phyloP scores from a whole-genome alignment of 1,284 basidiomycete genomes.

The Cystobasidium sp. region DNA sequence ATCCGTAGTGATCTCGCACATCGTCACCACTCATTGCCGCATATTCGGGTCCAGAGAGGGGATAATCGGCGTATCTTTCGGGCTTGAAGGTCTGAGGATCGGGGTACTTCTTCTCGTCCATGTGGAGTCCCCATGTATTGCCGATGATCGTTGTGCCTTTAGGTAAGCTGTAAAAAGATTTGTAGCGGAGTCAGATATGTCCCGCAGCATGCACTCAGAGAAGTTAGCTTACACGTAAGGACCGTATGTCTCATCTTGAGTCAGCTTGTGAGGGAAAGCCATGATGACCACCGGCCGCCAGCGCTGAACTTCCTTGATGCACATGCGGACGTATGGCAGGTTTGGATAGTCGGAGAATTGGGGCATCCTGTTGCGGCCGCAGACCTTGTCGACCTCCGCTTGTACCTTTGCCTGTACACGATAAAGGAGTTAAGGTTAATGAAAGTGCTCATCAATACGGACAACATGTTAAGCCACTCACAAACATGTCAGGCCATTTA shows the following conservation, averaged over 20 bases:
- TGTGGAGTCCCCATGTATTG: conserved; percentile 44
- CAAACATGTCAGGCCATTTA: conserved; percentile 33
- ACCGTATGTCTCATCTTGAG: not conserved
- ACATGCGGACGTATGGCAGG: conserved; percentile 49
- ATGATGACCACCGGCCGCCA: conserved; percentile 52
- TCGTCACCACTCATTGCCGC: conserved; percentile 40
- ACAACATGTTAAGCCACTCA: not conserved
- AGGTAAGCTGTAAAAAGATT: conserved; percentile 6
- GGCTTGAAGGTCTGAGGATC: conserved; percentile 43
- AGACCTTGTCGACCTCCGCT: conserved; percentile 50
- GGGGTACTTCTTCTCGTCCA: conserved; percentile 37
- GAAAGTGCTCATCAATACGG: not conserved
- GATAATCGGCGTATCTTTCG: conserved; percentile 34
- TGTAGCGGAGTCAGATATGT: not conserved
- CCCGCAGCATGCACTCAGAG: not conserved
- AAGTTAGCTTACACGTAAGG: not conserved
- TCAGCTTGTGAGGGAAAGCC: conserved; percentile 30
- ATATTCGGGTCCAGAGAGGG: conserved; percentile 25
- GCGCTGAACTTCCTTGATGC: conserved; percentile 50
- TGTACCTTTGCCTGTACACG: conserved; percentile 49
- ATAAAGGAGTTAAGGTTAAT: not conserved
- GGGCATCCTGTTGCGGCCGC: conserved; percentile 47
- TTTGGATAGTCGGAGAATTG: conserved; percentile 50
- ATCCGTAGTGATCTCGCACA: conserved; percentile 32
- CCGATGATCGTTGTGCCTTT: conserved; percentile 38